phyloP scores from a whole-genome alignment of 208 protist genomes.

The Hexamita inflata region DNA sequence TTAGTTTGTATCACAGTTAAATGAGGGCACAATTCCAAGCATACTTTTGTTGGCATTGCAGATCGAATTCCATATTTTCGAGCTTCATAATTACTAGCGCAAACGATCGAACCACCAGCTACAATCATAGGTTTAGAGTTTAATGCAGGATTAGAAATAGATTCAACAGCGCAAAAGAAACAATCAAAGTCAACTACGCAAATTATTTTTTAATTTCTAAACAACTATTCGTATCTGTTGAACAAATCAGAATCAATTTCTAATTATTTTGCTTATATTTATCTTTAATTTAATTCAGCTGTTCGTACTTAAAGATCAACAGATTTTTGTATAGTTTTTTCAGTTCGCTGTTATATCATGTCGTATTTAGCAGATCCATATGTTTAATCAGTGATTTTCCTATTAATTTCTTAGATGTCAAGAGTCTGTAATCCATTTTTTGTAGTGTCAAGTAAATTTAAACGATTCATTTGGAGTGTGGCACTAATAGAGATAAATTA shows the following conservation, averaged over 20 bases:
- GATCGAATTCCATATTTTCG: constrained; percentile 8
- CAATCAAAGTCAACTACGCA: constrained; percentile 12
- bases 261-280: background rate
- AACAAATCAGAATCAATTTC: background rate
- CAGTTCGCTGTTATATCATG: background rate
- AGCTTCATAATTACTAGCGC: constrained; percentile 16
- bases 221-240: background rate
- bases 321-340: background rate
- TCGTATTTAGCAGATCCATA: background rate
- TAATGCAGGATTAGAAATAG: background rate
- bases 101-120: constrained; percentile 4
- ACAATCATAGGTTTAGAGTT: background rate
- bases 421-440: background rate
- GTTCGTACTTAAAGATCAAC: background rate
- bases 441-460: background rate
- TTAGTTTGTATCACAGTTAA: background rate
- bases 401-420: background rate
- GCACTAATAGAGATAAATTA: no score
- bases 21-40: background rate
- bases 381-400: background rate
- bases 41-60: background rate
- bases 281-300: background rate
- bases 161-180: constrained; percentile 17
- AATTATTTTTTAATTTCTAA: background rate
- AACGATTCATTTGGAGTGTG: no score